Conservation (phyloP, 306 rosid species). For the Quillaja saponaria region DNA sequence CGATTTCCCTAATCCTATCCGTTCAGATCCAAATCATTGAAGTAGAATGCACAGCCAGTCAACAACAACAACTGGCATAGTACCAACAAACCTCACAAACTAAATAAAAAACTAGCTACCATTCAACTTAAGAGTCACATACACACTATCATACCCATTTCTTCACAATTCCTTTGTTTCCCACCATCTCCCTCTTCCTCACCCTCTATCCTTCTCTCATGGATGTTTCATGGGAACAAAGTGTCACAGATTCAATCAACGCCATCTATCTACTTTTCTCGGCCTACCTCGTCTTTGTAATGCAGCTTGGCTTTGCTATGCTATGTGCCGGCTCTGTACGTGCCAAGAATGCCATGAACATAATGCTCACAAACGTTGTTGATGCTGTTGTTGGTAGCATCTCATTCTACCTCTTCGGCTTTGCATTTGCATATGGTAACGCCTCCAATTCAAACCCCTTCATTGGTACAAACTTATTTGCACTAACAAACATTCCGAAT, state of each 20-base stretch:
- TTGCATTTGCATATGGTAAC: conserved; percentile 69
- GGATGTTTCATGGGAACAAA: conserved; percentile 69
- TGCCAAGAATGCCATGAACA: conserved; percentile 80
- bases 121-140: conserved; percentile 36
- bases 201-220: conserved; percentile 25
- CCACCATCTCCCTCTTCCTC: conserved; percentile 2
- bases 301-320: conserved; percentile 88
- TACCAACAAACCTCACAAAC: conserved; percentile 1
- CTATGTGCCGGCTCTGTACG: conserved; percentile 82
- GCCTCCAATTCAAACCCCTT: conserved; percentile 57
- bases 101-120: conserved; percentile 47
- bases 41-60: conserved; percentile 39
- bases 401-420: conserved; percentile 79
- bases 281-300: conserved; percentile 71
- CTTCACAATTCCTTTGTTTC: background rate
- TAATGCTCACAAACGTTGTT: conserved; percentile 77
- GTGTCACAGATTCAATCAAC: conserved; percentile 66
- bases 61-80: conserved; percentile 29
- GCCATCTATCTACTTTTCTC: conserved; percentile 75
- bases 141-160: conserved; percentile 3
- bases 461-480: conserved; percentile 63
- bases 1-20: too few species aligned
- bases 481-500: conserved; percentile 48
- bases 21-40: conserved; percentile 33
- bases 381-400: conserved; percentile 81